A percentile compares a stretch with the other conserved stretches of the same genome.
Evolutionary conservation across 2,329 filamentous ascomycete genomes (phyloP).

Genomic region (Xylariaceae sp.): DNA sequence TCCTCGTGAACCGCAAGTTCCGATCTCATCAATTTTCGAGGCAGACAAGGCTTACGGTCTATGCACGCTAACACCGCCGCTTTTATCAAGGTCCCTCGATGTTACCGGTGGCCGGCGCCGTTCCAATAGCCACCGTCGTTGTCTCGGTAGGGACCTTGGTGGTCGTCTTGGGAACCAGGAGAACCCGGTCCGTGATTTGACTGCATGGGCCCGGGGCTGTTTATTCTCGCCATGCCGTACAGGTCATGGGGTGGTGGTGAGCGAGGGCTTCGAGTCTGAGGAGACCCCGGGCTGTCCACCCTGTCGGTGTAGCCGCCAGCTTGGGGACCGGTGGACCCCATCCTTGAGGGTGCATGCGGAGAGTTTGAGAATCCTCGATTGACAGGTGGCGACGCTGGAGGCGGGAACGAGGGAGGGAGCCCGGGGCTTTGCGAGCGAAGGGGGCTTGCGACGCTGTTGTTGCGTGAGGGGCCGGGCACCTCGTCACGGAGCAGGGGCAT

Average conservation of each 20-base stretch:
- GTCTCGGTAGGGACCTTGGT: background rate
- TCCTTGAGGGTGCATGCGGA: constrained; percentile 22
- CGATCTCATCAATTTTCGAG: background rate
- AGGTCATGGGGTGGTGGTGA: constrained; percentile 21
- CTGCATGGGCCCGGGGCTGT: constrained; percentile 20
- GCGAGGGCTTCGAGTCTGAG: constrained; percentile 12
- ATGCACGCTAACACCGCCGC: background rate
- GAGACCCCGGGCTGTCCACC: constrained; percentile 25
- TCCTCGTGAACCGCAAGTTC: constrained; percentile 5
- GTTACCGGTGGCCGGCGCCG: constrained; percentile 5
- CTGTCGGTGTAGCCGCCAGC: constrained; percentile 17
- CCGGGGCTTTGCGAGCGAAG: constrained; percentile 24
- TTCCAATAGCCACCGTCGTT: constrained; percentile 11
- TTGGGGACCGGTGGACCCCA: constrained; percentile 28
- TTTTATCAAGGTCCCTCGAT: background rate
- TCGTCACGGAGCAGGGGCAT: constrained; percentile 17
- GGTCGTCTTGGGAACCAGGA: constrained; percentile 8
- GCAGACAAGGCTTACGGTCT: background rate
- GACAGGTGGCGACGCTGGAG: constrained; percentile 20
- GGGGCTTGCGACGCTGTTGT: constrained; percentile 10
- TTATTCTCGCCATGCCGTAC: constrained; percentile 21
- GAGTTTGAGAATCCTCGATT: constrained; percentile 31
- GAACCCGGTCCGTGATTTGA: constrained; percentile 14
- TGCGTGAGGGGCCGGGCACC: background rate
- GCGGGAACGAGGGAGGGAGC: constrained; percentile 21